phyloP scores from a whole-genome alignment of 2,329 filamentous ascomycete genomes.

The Bipolaris cookei region DNA sequence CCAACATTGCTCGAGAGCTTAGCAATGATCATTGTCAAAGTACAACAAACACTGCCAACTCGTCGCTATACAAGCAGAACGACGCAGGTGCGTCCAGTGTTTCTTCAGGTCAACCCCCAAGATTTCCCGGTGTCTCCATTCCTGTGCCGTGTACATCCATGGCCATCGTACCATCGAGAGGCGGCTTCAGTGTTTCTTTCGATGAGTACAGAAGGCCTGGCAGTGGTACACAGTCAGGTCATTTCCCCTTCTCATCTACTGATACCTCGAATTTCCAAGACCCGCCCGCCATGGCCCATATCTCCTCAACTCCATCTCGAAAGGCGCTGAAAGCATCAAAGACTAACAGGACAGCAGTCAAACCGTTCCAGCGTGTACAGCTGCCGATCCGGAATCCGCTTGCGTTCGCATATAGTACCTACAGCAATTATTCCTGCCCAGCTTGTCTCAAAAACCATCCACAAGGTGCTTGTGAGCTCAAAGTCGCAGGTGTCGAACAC shows the following conservation, averaged over 20 bases:
- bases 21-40: slow-evolving; percentile 8
- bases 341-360: slow-evolving; percentile 33
- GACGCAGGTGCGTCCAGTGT: slow-evolving; percentile 27
- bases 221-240: neutral
- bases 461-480: slow-evolving; percentile 66
- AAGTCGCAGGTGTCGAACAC: slow-evolving; percentile 63
- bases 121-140: slow-evolving; percentile 8
- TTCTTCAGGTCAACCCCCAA: slow-evolving; percentile 13
- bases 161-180: neutral
- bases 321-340: slow-evolving; percentile 9
- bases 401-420: slow-evolving; percentile 28
- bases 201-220: neutral
- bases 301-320: slow-evolving; percentile 1
- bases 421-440: slow-evolving; percentile 51
- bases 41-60: slow-evolving; percentile 14
- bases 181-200: neutral
- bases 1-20: slow-evolving; percentile 17
- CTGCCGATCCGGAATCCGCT: slow-evolving; percentile 38
- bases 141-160: neutral
- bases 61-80: slow-evolving; percentile 29
- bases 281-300: neutral
- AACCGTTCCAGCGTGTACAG: slow-evolving; percentile 42
- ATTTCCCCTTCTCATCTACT: neutral
- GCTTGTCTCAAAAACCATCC: slow-evolving; percentile 63
- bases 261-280: neutral